These are phyloP conservation scores for Aspergillus sp. DNA, from an alignment of 2,329 filamentous ascomycete species.

Conservation along the genomic window DNA sequence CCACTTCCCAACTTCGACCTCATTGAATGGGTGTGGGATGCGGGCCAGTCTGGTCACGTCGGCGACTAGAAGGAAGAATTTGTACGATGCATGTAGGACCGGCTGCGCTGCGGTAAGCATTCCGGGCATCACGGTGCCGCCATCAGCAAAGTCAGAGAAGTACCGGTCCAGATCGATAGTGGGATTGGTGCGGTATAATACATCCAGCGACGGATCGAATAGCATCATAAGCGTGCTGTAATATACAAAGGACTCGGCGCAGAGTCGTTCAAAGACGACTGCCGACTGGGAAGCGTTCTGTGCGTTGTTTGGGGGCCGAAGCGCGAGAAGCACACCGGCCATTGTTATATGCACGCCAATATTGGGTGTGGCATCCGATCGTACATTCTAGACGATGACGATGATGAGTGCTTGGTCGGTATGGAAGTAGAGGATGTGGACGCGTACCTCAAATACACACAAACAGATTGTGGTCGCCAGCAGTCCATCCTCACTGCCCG, in stretches of 20 bases:
- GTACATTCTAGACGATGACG: conserved; percentile 5
- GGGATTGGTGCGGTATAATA: background rate
- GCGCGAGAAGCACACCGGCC: conserved; percentile 4
- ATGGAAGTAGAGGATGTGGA: background rate
- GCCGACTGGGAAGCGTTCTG: conserved; percentile 3
- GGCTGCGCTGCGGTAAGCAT: conserved; percentile 4
- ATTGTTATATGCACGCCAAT: conserved; percentile 7
- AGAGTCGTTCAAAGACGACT: conserved; percentile 10
- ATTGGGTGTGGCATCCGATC: conserved; percentile 7
- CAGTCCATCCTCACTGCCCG: conserved; percentile 6
- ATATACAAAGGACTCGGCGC: conserved; percentile 12
- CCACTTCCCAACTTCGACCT: background rate
- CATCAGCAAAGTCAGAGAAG: conserved; percentile 4
- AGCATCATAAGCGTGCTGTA: conserved; percentile 10
- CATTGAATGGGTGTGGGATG: background rate
- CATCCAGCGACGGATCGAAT: conserved; percentile 10
- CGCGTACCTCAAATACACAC: conserved; percentile 9
- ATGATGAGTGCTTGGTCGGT: background rate
- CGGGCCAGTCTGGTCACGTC: conserved; percentile 9
- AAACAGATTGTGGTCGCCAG: conserved; percentile 9
- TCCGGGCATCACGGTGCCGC: background rate
- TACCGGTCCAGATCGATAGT: conserved; percentile 3
- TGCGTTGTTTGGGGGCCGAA: conserved; percentile 3
- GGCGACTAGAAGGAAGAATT: conserved; percentile 9
- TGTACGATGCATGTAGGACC: conserved; percentile 7